These are phyloP conservation scores for Cyberlindnera samutprakarnensis DNA, from an alignment of 805 yeast genomes.

Conservation along the genomic window DNA sequence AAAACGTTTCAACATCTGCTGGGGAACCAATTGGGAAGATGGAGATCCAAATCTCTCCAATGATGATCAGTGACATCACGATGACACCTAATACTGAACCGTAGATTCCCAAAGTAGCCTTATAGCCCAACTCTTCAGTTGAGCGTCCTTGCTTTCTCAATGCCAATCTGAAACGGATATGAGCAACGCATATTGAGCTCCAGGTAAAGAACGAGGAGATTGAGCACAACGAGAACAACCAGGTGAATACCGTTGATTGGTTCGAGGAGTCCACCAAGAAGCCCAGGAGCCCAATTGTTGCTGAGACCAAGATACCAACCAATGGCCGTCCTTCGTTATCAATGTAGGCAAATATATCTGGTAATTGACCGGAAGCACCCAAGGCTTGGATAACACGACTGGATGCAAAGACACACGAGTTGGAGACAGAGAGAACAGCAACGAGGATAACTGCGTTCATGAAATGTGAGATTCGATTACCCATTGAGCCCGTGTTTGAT, in stretches of 20 bases:
- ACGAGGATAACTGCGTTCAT: conserved; percentile 63
- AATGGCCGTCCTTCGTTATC: conserved; percentile 67
- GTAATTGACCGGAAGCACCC: conserved; percentile 58
- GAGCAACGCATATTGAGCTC: conserved; percentile 53
- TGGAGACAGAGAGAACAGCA: conserved; percentile 68
- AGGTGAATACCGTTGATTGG: conserved; percentile 49
- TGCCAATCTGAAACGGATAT: conserved; percentile 57
- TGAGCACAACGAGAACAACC: conserved; percentile 59
- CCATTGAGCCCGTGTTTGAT: conserved; percentile 49
- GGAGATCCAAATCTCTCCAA: conserved; percentile 80
- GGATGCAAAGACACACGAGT: conserved; percentile 60
- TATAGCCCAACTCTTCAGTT: conserved; percentile 60
- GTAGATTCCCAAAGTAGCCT: conserved; percentile 55
- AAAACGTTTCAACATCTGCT: conserved; percentile 27
- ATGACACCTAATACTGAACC: conserved; percentile 60
- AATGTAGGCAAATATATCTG: conserved; percentile 50
- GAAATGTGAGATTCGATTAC: conserved; percentile 52
- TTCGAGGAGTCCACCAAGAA: conserved; percentile 47
- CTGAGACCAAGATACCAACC: conserved; percentile 43
- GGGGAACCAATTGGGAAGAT: conserved; percentile 49
- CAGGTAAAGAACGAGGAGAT: conserved; percentile 57
- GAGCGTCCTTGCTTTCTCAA: conserved; percentile 56
- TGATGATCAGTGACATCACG: conserved; percentile 50
- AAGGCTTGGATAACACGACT: conserved; percentile 61
- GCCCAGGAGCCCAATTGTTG: conserved; percentile 49